Percentiles rank a stretch among this genome's conserved stretches.
These are phyloP conservation scores for Tolypocladium album DNA, from an alignment of 2,329 filamentous ascomycete genomes.

Conservation along the genomic window DNA sequence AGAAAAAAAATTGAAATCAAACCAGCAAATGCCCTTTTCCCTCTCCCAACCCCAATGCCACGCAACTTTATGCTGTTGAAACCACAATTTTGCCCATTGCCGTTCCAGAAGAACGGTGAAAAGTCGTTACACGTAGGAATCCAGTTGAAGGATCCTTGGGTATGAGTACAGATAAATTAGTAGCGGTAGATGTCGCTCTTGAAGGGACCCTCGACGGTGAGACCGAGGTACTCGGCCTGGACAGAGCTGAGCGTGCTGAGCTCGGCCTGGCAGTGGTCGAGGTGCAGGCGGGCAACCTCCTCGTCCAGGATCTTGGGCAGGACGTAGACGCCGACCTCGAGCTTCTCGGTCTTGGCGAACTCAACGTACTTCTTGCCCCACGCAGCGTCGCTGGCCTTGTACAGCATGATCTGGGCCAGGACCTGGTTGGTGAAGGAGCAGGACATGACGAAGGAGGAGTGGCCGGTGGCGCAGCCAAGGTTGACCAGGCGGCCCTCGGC, in stretches of 20 bases:
- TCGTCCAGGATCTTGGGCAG: slow-evolving; percentile 98
- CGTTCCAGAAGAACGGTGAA: slow-evolving; percentile 17
- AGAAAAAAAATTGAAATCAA: slow-evolving; percentile 7
- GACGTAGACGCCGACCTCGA: slow-evolving; percentile 84
- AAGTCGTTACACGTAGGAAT: slow-evolving; percentile 24
- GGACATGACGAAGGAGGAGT: slow-evolving; percentile 99
- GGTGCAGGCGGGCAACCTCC: slow-evolving; percentile 91
- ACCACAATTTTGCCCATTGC: slow-evolving; percentile 27
- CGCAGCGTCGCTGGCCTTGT: slow-evolving; percentile 77
- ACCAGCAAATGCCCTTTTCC: slow-evolving; percentile 14
- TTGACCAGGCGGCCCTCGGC: slow-evolving; percentile 99
- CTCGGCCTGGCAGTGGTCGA: slow-evolving; percentile 89
- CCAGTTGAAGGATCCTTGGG: slow-evolving; percentile 29
- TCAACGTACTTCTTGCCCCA: slow-evolving; percentile 94
- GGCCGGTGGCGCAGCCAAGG: slow-evolving; percentile 95
- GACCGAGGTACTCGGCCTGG: slow-evolving; percentile 91
- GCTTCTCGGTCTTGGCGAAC: slow-evolving; percentile 87
- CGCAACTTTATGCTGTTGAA: slow-evolving; percentile 34
- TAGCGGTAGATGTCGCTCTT: slow-evolving; percentile 71
- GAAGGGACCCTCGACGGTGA: slow-evolving; percentile 80
- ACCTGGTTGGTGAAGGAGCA: slow-evolving; percentile 99
- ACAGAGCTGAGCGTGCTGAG: slow-evolving; percentile 73
- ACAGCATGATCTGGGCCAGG: slow-evolving; percentile 97
- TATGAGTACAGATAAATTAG: slow-evolving; percentile 26
- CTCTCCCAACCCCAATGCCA: slow-evolving; percentile 23